These are phyloP conservation scores for Daldinia caldariorum DNA, from an alignment of 495 filamentous ascomycete species.

Conservation along the genomic window DNA sequence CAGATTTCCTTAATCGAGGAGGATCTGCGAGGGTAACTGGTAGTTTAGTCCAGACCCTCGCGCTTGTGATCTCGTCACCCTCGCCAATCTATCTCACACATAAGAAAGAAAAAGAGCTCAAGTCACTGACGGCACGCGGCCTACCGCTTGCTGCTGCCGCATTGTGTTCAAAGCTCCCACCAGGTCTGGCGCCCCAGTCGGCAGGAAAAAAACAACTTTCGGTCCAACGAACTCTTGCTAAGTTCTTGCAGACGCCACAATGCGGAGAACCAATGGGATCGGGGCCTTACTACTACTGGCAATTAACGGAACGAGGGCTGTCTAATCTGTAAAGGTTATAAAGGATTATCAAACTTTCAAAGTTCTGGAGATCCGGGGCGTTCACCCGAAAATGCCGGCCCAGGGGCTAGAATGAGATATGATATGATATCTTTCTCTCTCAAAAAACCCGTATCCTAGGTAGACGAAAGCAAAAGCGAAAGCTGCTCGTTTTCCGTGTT, in stretches of 20 bases:
- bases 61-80: slow-evolving; percentile 34
- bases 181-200: slow-evolving; percentile 8
- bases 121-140: slow-evolving; percentile 6
- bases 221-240: slow-evolving; percentile 8
- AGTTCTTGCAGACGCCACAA: slow-evolving; percentile 38
- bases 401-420: slow-evolving; percentile 26
- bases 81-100: slow-evolving; percentile 43
- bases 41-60: slow-evolving; percentile 23
- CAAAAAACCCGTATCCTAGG: too few relatives aligned
- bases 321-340: slow-evolving; percentile 16
- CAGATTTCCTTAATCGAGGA: slow-evolving; percentile 19
- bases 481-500: background rate
- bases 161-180: slow-evolving; percentile 13
- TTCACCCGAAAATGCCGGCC: slow-evolving; percentile 32
- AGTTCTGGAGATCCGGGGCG: slow-evolving; percentile 33
- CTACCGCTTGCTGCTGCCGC: slow-evolving; percentile 3
- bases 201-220: slow-evolving; percentile 18
- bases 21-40: slow-evolving; percentile 25
- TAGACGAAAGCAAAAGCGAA: background rate
- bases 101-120: slow-evolving; percentile 2
- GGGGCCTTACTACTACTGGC: slow-evolving; percentile 19
- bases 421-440: slow-evolving; percentile 23
- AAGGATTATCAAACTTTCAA: slow-evolving; percentile 19
- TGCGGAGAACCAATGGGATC: slow-evolving; percentile 33
- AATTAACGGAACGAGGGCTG: slow-evolving; percentile 22